Conservation (phyloP, 2,329 filamentous ascomycete genomes). For the Ophiocordyceps camponoti-floridani region DNA sequence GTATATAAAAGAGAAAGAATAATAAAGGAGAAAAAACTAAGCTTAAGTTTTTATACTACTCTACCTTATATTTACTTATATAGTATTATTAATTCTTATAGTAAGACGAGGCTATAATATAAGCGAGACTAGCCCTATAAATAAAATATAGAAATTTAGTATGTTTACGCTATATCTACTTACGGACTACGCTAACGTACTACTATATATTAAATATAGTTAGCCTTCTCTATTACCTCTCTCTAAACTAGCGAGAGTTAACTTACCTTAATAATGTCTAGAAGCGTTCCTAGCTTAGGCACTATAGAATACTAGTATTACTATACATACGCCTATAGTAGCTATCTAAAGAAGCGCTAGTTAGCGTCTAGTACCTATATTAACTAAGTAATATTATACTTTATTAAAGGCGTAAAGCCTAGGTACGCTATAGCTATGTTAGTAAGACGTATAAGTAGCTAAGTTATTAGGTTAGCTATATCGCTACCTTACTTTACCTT, state of each 20-base stretch:
- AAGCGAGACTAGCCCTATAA: too few relatives aligned
- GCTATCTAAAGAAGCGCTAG: conserved; percentile 24
- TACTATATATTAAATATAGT: too few relatives aligned
- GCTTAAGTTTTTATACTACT: too few relatives aligned
- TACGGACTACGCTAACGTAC: conserved; percentile 37
- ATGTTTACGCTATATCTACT: conserved; percentile 28
- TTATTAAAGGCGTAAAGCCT: conserved; percentile 43
- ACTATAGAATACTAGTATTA: conserved; percentile 31
- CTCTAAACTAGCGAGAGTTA: neutral
- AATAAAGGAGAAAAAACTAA: too few relatives aligned
- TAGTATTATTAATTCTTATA: too few relatives aligned
- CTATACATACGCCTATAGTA: conserved; percentile 30
- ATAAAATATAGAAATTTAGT: too few relatives aligned
- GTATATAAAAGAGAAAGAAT: too few relatives aligned
- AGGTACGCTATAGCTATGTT: conserved; percentile 35
- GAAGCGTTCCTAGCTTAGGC: conserved; percentile 26
- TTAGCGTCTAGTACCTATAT: conserved; percentile 17
- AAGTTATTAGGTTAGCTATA: conserved; percentile 26
- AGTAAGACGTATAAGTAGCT: conserved; percentile 34
- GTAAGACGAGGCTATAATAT: too few relatives aligned
- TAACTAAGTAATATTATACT: conserved; percentile 35
- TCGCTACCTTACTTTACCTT: conserved; percentile 21
- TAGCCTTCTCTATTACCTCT: neutral
- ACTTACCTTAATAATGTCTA: conserved; percentile 37
- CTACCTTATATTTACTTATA: too few relatives aligned